Conservation (phyloP, 2,329 filamentous ascomycete genomes). For the Calycina marina region DNA sequence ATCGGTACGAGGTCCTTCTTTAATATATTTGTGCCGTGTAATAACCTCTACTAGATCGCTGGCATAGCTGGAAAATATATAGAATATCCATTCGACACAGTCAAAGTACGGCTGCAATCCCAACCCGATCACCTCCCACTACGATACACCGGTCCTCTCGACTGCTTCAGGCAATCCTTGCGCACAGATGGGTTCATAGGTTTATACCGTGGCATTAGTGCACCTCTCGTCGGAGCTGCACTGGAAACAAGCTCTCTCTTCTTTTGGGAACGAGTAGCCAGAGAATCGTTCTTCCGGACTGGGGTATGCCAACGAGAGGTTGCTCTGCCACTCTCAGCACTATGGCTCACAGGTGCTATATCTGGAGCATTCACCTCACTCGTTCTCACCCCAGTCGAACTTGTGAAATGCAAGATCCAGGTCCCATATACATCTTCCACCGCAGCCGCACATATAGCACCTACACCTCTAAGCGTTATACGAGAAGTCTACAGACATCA, state of each 20-base stretch:
- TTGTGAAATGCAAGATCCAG: slow-evolving; percentile 98
- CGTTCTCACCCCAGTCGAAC: slow-evolving; percentile 84
- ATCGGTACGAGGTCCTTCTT: slow-evolving; percentile 41
- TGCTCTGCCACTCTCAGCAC: slow-evolving; percentile 56
- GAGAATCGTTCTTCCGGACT: slow-evolving; percentile 44
- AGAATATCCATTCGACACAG: slow-evolving; percentile 96
- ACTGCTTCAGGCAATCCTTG: slow-evolving; percentile 85
- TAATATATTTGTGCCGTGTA: neutral
- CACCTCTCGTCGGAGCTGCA: slow-evolving; percentile 79
- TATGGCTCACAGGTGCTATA: slow-evolving; percentile 70
- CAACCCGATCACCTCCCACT: slow-evolving; percentile 74
- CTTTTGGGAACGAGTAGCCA: slow-evolving; percentile 71
- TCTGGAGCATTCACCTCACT: slow-evolving; percentile 82
- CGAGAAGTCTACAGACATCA: slow-evolving; percentile 68
- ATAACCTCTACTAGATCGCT: slow-evolving; percentile 39
- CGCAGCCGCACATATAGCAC: slow-evolving; percentile 29
- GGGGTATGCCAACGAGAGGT: slow-evolving; percentile 35
- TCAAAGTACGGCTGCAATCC: slow-evolving; percentile 96
- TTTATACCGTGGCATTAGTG: slow-evolving; percentile 84
- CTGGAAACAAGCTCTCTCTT: slow-evolving; percentile 88
- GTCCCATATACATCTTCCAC: slow-evolving; percentile 36
- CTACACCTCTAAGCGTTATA: slow-evolving; percentile 58
- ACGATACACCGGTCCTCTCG: slow-evolving; percentile 71
- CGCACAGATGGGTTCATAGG: slow-evolving; percentile 56
- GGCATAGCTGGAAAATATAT: slow-evolving; percentile 90